These are phyloP conservation scores for Dryas alaskensis DNA, from an alignment of 306 rosid species.

Conservation along the genomic window DNA sequence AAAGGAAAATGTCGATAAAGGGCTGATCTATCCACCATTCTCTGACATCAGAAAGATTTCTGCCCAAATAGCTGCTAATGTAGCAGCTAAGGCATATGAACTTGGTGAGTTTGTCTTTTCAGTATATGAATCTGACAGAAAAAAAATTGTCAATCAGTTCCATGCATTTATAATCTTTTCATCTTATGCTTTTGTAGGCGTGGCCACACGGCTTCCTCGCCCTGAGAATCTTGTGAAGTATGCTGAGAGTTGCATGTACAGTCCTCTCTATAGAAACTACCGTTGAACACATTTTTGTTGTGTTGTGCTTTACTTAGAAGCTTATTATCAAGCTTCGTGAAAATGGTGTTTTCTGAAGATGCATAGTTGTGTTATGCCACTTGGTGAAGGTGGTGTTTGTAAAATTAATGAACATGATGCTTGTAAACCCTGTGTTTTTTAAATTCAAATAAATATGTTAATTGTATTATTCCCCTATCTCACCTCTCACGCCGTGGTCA, in stretches of 20 bases:
- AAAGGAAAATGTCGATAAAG: conserved; percentile 51
- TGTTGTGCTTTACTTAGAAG: not conserved
- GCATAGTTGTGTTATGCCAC: not conserved
- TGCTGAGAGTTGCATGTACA: conserved; percentile 96
- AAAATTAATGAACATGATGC: not conserved
- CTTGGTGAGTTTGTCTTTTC: conserved; percentile 50
- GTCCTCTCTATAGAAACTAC: conserved; percentile 62
- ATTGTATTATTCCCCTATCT: not conserved
- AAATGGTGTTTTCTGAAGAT: not conserved
- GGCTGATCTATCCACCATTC: conserved; percentile 74
- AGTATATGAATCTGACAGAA: not conserved
- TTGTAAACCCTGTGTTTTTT: not conserved
- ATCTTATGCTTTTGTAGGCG: conserved; percentile 39
- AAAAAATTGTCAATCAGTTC: not conserved
- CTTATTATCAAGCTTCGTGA: not conserved
- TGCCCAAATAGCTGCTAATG: conserved; percentile 75
- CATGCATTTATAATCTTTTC: not conserved
- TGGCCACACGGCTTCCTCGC: conserved; percentile 88
- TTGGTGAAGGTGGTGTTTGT: not conserved
- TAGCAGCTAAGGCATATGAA: conserved; percentile 88
- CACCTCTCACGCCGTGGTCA: not conserved
- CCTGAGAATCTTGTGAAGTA: conserved; percentile 69
- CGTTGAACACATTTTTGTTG: conserved; percentile 34
- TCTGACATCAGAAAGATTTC: conserved; percentile 78
- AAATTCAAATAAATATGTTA: not conserved